These are phyloP conservation scores for Yarrowia keelungensis DNA, from an alignment of 805 yeast species.

Conservation along the genomic window DNA sequence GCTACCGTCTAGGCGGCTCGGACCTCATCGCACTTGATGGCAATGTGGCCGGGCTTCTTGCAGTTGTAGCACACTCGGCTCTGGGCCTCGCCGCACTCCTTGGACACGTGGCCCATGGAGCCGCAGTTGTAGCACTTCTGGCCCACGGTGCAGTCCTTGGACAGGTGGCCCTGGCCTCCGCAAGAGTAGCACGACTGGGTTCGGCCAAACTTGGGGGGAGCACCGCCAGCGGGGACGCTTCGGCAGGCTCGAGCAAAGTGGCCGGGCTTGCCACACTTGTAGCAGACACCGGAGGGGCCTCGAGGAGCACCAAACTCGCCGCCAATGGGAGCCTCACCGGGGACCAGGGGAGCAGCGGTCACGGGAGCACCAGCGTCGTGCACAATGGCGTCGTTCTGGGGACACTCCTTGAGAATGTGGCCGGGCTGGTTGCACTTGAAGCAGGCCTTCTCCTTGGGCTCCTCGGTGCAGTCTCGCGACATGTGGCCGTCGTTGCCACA, in stretches of 20 bases:
- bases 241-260: conserved; percentile 85
- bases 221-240: conserved; percentile 52
- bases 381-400: conserved; percentile 40
- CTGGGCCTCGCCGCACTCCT: conserved; percentile 72
- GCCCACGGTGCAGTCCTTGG: conserved; percentile 82
- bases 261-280: conserved; percentile 90
- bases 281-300: conserved; percentile 67
- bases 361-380: conserved; percentile 38
- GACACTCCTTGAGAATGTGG: conserved; percentile 85
- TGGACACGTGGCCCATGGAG: conserved; percentile 87
- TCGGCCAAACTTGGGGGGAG: conserved; percentile 39
- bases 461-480: conserved; percentile 87
- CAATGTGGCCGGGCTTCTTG: conserved; percentile 84
- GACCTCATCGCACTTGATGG: conserved; percentile 74
- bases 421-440: conserved; percentile 93
- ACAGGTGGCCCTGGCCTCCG: conserved; percentile 87
- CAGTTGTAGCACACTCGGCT: conserved; percentile 75
- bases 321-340: conserved; percentile 40
- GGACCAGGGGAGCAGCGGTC: conserved; percentile 1
- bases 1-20: conserved; percentile 13
- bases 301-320: conserved; percentile 44
- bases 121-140: conserved; percentile 96
- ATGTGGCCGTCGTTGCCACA: conserved; percentile 67
- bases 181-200: conserved; percentile 93
- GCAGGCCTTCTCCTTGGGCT: conserved; percentile 84